Conservation (phyloP, 805 yeast genomes). For the Kuraishia molischiana region DNA sequence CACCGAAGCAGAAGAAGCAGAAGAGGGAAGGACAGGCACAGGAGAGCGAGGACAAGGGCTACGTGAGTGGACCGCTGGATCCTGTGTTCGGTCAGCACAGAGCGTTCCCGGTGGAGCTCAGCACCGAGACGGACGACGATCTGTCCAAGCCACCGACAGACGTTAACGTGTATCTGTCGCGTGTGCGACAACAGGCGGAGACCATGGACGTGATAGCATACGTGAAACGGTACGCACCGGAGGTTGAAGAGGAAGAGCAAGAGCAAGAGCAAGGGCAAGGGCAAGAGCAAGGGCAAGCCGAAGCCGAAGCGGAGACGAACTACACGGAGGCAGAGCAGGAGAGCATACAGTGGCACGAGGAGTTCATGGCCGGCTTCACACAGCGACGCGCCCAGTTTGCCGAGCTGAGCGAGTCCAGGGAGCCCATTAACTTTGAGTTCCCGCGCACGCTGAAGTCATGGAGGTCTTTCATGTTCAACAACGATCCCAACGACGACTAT, state of each 20-base stretch:
- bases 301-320: not conserved
- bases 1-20: not conserved
- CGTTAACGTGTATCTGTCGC: constrained; percentile 21
- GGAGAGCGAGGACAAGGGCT: constrained; percentile 1
- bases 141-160: constrained; percentile 9
- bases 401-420: constrained; percentile 6
- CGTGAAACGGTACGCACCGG: not conserved
- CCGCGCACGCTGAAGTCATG: constrained; percentile 30
- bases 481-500: constrained; percentile 20
- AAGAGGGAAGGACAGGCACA: not conserved
- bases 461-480: constrained; percentile 27
- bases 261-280: constrained; percentile 1
- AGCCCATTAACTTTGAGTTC: constrained; percentile 14
- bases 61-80: constrained; percentile 23
- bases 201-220: not conserved
- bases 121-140: constrained; percentile 8
- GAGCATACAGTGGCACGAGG: constrained; percentile 4
- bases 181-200: constrained; percentile 21
- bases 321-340: not conserved
- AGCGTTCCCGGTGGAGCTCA: constrained; percentile 22
- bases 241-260: constrained; percentile 2
- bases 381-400: constrained; percentile 9
- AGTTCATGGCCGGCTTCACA: constrained; percentile 10
- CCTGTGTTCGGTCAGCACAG: constrained; percentile 24
- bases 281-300: not conserved